phyloP scores from a whole-genome alignment of 23 red algal species.

The Gracilaria vermiculophylla region DNA sequence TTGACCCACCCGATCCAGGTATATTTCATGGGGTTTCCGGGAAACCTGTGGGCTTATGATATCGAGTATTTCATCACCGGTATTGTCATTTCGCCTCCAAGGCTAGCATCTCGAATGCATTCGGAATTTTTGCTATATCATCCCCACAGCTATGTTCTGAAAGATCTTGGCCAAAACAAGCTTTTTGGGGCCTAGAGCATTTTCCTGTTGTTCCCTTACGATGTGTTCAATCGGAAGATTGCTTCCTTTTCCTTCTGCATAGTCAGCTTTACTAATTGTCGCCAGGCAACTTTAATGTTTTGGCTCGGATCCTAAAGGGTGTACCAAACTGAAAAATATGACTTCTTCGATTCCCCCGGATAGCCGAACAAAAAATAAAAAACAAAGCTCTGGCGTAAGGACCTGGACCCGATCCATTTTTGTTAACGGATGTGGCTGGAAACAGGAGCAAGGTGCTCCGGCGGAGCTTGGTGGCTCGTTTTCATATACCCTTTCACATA shows the following conservation, averaged over 20 bases:
- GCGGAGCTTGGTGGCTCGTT: constrained; percentile 75
- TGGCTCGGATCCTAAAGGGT: constrained; percentile 66
- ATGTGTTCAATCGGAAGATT: constrained; percentile 71
- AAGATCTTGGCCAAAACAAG: constrained; percentile 74
- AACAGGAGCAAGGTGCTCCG: constrained; percentile 78
- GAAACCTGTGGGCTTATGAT: constrained; percentile 62
- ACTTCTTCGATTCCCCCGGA: constrained; percentile 71
- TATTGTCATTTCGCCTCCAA: constrained; percentile 70
- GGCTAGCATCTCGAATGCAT: constrained; percentile 50
- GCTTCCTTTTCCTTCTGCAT: constrained; percentile 73
- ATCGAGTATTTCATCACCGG: constrained; percentile 88
- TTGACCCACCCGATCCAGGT: constrained; percentile 84
- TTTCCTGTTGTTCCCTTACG: constrained; percentile 41
- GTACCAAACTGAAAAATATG: constrained; percentile 75
- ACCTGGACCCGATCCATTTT: constrained; percentile 41
- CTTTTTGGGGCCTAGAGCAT: neutral
- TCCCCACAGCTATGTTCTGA: constrained; percentile 86
- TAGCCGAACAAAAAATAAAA: constrained; percentile 67
- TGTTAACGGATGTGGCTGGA: constrained; percentile 83
- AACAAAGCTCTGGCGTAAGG: constrained; percentile 31
- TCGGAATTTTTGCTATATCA: constrained; percentile 75
- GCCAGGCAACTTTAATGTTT: constrained; percentile 70
- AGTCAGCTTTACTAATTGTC: constrained; percentile 84
- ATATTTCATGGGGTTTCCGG: constrained; percentile 86
- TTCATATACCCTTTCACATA: constrained; percentile 73